A percentile compares a stretch with the other conserved stretches of the same genome.
Evolutionary conservation across 495 filamentous ascomycete species (phyloP).

Genomic region (Chaetomium tenue): DNA sequence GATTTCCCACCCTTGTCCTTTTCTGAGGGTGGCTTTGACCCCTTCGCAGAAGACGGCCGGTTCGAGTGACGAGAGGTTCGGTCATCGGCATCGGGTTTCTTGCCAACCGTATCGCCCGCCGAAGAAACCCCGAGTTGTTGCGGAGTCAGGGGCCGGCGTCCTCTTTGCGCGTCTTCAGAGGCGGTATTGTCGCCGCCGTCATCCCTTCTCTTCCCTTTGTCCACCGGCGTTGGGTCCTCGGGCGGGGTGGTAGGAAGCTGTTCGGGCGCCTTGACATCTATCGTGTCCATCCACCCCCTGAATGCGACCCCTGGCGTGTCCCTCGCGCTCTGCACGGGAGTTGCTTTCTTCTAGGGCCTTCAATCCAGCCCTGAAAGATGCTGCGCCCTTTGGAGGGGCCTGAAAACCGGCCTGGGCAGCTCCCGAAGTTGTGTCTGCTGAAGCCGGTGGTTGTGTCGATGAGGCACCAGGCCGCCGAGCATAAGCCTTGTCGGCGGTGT

Average conservation of each 20-base stretch:
- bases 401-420: background rate
- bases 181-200: background rate
- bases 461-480: too few species aligned
- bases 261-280: background rate
- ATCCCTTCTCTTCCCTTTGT: background rate
- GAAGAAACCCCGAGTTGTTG: background rate
- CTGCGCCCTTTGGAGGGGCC: background rate
- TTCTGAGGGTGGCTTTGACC: background rate
- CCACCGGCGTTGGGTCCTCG: background rate
- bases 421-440: background rate
- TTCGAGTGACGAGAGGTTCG: background rate
- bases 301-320: background rate
- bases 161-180: background rate
- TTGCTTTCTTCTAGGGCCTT: conserved; percentile 2
- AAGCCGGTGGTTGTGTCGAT: background rate
- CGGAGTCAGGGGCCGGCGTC: background rate
- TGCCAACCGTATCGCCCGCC: background rate
- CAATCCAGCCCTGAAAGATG: background rate
- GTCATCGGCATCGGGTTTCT: conserved; percentile 4
- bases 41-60: background rate
- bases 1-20: background rate
- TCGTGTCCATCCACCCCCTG: background rate
- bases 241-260: too few species aligned
- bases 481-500: background rate
- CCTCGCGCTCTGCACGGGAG: background rate